Conservation (phyloP, 2,329 filamentous ascomycete genomes). For the Didymella sp. region DNA sequence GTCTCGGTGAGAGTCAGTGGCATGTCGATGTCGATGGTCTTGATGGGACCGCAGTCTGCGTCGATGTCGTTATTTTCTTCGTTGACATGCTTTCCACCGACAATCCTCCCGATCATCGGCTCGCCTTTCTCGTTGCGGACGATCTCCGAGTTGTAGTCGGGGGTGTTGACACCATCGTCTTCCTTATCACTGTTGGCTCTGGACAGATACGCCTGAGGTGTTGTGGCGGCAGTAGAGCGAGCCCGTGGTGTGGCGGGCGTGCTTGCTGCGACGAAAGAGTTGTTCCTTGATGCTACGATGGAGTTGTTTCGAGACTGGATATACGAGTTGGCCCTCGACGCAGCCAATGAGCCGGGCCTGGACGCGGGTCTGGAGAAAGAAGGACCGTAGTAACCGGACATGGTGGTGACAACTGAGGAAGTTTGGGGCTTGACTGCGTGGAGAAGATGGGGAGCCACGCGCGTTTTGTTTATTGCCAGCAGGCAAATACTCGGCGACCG, state of each 20-base stretch:
- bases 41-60: conserved; percentile 34
- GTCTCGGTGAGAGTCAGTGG: conserved; percentile 37
- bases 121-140: conserved; percentile 36
- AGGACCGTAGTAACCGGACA: conserved; percentile 23
- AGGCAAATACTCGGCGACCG: conserved; percentile 10
- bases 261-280: conserved; percentile 12
- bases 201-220: conserved; percentile 19
- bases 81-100: conserved; percentile 34
- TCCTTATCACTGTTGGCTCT: conserved; percentile 17
- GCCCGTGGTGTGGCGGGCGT: conserved; percentile 18
- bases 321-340: conserved; percentile 19
- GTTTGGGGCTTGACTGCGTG: conserved; percentile 7
- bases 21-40: conserved; percentile 37
- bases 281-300: conserved; percentile 6
- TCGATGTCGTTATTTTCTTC: conserved; percentile 34
- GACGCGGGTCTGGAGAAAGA: conserved; percentile 21
- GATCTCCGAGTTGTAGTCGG: conserved; percentile 24
- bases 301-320: conserved; percentile 15
- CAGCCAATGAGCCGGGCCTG: conserved; percentile 20
- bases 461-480: conserved; percentile 19
- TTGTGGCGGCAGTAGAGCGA: conserved; percentile 18
- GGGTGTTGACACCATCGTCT: conserved; percentile 1
- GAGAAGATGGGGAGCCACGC: conserved; percentile 15
- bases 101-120: conserved; percentile 30
- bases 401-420: conserved; percentile 8